Evolutionary conservation across 176 grass and related monocot species (phyloP).

Genomic region (Hordeum vulgare): DNA sequence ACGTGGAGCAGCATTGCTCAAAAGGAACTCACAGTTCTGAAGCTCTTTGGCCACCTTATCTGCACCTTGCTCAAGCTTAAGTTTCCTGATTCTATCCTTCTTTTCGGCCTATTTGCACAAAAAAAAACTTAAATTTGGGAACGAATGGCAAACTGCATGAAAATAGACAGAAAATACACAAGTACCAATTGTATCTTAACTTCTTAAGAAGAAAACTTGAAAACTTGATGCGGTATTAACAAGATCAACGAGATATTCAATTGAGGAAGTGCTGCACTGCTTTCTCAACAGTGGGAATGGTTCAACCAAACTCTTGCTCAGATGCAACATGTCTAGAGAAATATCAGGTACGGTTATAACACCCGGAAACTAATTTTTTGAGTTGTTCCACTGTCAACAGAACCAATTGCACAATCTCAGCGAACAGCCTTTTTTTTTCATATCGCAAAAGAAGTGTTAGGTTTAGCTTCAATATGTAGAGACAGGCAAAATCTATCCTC

Average conservation of each 20-base stretch:
- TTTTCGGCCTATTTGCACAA: constrained; percentile 49
- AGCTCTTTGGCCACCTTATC: constrained; percentile 60
- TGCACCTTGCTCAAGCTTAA: constrained; percentile 68
- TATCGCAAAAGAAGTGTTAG: neutral
- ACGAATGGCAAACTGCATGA: neutral
- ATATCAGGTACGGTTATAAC: neutral
- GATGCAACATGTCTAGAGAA: neutral
- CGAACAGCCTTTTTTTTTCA: neutral
- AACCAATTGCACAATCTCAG: neutral
- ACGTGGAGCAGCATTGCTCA: neutral
- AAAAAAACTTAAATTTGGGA: neutral
- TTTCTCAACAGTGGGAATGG: neutral
- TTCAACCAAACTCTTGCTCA: neutral
- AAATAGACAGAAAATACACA: neutral
- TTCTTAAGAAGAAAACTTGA: too few relatives aligned
- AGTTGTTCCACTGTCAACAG: neutral
- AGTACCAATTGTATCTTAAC: neutral
- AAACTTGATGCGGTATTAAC: neutral
- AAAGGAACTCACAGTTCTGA: constrained; percentile 49
- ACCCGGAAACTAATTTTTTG: neutral
- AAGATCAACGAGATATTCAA: neutral
- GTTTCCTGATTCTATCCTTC: constrained; percentile 52
- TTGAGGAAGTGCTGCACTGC: neutral
- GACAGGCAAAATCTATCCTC: neutral
- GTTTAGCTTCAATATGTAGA: neutral